Conservation (phyloP, 352 stramenopile species). For the Phytophthora chlamydospora region DNA sequence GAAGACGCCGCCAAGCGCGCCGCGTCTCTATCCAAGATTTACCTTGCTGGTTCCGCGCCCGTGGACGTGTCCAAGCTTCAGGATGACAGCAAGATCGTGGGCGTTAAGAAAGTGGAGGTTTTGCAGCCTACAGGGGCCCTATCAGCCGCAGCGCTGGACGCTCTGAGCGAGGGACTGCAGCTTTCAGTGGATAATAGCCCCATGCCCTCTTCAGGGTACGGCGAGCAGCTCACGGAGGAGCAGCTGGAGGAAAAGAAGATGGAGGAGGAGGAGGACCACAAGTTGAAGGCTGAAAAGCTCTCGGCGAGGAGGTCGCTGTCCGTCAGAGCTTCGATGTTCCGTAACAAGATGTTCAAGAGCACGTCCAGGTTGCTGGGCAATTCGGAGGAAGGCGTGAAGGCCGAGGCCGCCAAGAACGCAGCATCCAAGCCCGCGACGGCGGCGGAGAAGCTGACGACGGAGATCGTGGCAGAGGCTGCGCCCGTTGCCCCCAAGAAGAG, state of each 20-base stretch:
- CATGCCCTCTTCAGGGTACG: constrained; percentile 24
- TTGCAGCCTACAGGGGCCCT: constrained; percentile 76
- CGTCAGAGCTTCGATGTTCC: constrained; percentile 73
- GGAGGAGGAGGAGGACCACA: constrained; percentile 88
- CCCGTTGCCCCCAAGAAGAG: constrained; percentile 65
- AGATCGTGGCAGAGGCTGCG: constrained; percentile 16
- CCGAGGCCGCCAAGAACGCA: constrained; percentile 19
- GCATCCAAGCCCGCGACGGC: constrained; percentile 17
- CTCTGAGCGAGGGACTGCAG: constrained; percentile 77
- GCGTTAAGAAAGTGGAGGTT: constrained; percentile 78
- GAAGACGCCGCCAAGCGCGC: constrained; percentile 64
- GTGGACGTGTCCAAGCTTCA: constrained; percentile 84
- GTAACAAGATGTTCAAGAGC: constrained; percentile 80
- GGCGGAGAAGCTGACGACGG: constrained; percentile 24
- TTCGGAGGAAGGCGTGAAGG: constrained; percentile 25
- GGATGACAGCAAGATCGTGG: constrained; percentile 77
- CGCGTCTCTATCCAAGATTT: constrained; percentile 84
- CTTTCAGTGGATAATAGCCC: constrained; percentile 68
- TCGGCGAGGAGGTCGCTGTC: constrained; percentile 67
- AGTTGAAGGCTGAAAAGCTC: constrained; percentile 78
- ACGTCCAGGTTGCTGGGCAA: constrained; percentile 35
- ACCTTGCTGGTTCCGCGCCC: constrained; percentile 78
- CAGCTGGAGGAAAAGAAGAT: constrained; percentile 88
- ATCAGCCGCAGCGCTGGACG: constrained; percentile 79
- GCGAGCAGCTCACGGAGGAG: constrained; percentile 66